phyloP scores from a whole-genome alignment of 164 flowering plant genomes.

The Vitis rupestris region DNA sequence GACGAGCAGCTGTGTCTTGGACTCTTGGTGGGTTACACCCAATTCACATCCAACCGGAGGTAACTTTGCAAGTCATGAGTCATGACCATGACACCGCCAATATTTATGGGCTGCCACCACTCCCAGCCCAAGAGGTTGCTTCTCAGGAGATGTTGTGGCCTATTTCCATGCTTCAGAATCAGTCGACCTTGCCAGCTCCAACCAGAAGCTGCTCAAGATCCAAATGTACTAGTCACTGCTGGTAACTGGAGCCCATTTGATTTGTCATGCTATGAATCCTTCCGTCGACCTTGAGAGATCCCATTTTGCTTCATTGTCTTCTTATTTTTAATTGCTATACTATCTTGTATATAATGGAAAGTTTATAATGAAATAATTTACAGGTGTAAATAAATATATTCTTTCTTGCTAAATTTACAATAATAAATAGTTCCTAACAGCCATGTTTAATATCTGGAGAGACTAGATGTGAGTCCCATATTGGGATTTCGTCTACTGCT shows the following conservation, averaged over 20 bases:
- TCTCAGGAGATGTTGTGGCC: constrained; percentile 16
- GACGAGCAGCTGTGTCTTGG: constrained; percentile 1
- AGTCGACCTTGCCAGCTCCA: constrained; percentile 3
- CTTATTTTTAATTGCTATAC: not conserved
- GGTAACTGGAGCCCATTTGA: constrained; percentile 31
- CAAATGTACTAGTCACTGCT: constrained; percentile 2
- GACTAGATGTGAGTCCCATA: no score
- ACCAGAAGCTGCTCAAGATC: constrained; percentile 13
- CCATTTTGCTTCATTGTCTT: not conserved
- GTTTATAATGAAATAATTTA: no score
- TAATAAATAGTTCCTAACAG: no score
- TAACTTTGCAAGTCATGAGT: no score
- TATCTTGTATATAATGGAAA: constrained; percentile 10
- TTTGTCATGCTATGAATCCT: constrained; percentile 23
- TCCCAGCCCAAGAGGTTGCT: constrained; percentile 31
- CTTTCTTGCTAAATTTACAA: no score
- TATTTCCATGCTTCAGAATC: constrained; percentile 19
- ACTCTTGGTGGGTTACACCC: constrained; percentile 12
- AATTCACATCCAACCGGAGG: constrained; percentile 6
- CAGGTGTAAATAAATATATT: no score
- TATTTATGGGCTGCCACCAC: constrained; percentile 35
- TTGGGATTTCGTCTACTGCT: no score
- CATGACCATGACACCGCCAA: constrained; percentile 7
- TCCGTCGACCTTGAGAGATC: constrained; percentile 8
- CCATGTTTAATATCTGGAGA: no score